Evolutionary conservation across 257 asterid genomes (phyloP).

Genomic region (Sherardia arvensis): DNA sequence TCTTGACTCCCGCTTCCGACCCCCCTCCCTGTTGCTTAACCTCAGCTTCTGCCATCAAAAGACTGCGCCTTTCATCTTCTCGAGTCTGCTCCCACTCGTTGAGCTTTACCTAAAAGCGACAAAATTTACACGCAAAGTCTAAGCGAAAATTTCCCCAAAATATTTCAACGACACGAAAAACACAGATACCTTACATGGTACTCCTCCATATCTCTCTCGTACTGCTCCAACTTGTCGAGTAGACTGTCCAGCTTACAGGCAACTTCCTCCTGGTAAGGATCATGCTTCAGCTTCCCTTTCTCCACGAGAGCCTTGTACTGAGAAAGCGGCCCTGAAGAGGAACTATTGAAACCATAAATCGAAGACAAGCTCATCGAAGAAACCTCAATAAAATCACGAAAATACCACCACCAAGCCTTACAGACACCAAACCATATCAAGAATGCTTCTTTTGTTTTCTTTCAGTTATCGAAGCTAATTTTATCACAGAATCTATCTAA

Average conservation of each 20-base stretch:
- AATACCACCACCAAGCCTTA: too few relatives aligned
- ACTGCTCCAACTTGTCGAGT: conserved; percentile 65
- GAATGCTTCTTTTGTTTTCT: background rate
- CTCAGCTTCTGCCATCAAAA: conserved; percentile 73
- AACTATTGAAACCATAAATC: conserved; percentile 14
- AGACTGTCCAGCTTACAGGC: conserved; percentile 69
- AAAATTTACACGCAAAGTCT: conserved; percentile 9
- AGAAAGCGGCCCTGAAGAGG: conserved; percentile 61
- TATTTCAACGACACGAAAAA: conserved; percentile 4
- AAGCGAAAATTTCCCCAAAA: conserved; percentile 9
- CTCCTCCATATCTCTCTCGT: conserved; percentile 86
- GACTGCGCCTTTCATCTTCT: conserved; percentile 60
- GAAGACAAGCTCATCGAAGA: conserved; percentile 10
- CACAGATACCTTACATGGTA: conserved; percentile 45
- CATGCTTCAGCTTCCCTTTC: conserved; percentile 80
- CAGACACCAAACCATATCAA: background rate
- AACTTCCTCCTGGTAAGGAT: conserved; percentile 81
- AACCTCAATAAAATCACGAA: background rate
- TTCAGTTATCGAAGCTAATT: too few relatives aligned
- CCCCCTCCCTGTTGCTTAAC: conserved; percentile 55
- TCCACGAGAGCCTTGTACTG: conserved; percentile 66
- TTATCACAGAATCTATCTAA: too few relatives aligned
- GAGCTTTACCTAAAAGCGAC: conserved; percentile 46
- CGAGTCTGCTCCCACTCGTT: conserved; percentile 68
- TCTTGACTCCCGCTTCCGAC: conserved; percentile 35